Percentiles rank a stretch among this genome's conserved stretches.
phyloP scores from a whole-genome alignment of 352 stramenopile species.

The Pythium phragmitis region DNA sequence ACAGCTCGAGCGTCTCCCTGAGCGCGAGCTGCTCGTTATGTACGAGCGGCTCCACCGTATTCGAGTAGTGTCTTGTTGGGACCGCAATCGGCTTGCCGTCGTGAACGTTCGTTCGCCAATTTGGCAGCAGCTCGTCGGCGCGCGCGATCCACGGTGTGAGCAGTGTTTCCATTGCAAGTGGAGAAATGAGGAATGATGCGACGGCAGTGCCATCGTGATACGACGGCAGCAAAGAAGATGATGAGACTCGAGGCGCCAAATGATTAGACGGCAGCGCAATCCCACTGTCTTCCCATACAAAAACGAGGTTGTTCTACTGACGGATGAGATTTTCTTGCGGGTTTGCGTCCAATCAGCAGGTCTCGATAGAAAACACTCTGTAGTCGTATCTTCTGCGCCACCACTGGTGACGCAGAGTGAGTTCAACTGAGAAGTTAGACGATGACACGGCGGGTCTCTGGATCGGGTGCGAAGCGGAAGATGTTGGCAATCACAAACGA shows the following conservation, averaged over 20 bases:
- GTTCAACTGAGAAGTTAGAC: neutral
- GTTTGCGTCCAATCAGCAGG: too few species aligned
- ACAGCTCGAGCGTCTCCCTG: constrained; percentile 3
- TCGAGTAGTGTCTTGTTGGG: neutral
- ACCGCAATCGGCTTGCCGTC: neutral
- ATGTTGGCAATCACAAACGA: constrained; percentile 5
- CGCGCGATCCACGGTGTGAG: constrained; percentile 4
- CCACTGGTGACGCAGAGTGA: too few species aligned
- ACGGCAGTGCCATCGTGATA: neutral
- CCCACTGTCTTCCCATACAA: neutral
- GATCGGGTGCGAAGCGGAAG: neutral
- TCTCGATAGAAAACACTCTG: too few species aligned
- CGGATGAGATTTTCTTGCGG: too few species aligned
- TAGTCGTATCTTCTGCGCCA: too few species aligned
- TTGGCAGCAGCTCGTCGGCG: constrained; percentile 3
- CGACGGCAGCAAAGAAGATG: neutral
- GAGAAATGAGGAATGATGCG: constrained; percentile 9
- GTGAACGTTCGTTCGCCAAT: constrained; percentile 1
- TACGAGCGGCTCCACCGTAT: neutral
- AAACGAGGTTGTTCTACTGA: neutral
- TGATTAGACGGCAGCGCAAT: constrained; percentile 4
- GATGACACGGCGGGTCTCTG: neutral
- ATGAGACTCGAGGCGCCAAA: neutral
- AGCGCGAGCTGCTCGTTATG: neutral
- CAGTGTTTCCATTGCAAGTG: constrained; percentile 1